phyloP scores from a whole-genome alignment of 495 filamentous ascomycete genomes.

The Polyplosphaeria fusca region DNA sequence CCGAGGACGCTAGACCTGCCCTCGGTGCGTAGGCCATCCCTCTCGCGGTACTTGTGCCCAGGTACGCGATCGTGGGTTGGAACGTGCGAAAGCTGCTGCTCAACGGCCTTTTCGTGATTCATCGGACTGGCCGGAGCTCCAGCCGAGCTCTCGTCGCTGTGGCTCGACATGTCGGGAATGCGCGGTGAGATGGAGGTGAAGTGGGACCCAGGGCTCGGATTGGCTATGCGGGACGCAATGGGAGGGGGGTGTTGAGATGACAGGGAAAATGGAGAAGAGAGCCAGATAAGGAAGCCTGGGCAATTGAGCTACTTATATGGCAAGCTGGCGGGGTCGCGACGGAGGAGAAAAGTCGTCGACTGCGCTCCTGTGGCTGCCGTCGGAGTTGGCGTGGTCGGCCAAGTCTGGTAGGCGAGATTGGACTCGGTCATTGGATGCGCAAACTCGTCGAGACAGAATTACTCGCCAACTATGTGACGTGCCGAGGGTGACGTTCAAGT shows the following conservation, averaged over 20 bases:
- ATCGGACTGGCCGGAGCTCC: neutral
- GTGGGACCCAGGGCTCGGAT: too few species aligned
- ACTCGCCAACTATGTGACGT: too few species aligned
- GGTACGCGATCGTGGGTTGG: conserved; percentile 34
- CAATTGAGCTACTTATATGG: neutral
- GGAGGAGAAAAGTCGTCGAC: too few species aligned
- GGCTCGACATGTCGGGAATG: conserved; percentile 1
- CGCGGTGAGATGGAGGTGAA: neutral
- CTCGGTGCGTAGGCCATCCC: conserved; percentile 35
- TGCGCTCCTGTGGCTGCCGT: too few species aligned
- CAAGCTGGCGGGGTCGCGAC: too few species aligned
- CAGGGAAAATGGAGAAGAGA: neutral
- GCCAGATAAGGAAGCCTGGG: neutral
- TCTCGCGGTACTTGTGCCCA: conserved; percentile 51
- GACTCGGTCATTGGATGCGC: too few species aligned
- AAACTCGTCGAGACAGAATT: too few species aligned
- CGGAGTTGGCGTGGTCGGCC: too few species aligned
- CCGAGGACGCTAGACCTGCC: neutral
- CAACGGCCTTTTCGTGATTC: conserved; percentile 1
- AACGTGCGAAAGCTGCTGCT: conserved; percentile 10
- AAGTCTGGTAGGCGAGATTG: too few species aligned
- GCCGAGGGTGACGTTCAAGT: too few species aligned
- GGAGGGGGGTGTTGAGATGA: too few species aligned
- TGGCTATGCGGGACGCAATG: too few species aligned
- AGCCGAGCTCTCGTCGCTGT: conserved; percentile 8